These are phyloP conservation scores for Warburgia ugandensis DNA, from an alignment of 164 flowering plant species.

Conservation along the genomic window DNA sequence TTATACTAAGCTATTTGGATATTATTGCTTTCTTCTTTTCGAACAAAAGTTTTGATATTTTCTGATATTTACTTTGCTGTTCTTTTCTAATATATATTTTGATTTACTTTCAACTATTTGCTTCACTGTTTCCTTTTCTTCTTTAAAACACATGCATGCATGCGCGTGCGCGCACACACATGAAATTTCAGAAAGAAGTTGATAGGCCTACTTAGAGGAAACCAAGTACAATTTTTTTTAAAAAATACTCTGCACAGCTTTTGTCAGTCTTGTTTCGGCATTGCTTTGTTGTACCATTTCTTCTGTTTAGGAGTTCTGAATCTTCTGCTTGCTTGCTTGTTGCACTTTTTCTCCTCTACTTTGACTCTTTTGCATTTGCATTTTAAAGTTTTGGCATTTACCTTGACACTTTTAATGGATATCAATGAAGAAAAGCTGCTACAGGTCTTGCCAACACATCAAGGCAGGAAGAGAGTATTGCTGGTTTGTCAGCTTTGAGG, in stretches of 20 bases:
- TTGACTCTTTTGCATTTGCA: background rate
- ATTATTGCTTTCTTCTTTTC: background rate
- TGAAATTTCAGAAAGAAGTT: too few species aligned
- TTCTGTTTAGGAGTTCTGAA: background rate
- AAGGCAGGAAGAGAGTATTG: slow-evolving; percentile 46
- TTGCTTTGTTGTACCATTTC: background rate
- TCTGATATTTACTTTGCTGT: background rate
- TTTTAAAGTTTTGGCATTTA: background rate
- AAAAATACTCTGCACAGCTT: too few species aligned
- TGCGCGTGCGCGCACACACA: too few species aligned
- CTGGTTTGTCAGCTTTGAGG: slow-evolving; percentile 50
- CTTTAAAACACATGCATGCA: too few species aligned
- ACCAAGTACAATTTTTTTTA: too few species aligned
- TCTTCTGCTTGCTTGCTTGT: background rate
- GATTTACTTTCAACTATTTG: too few species aligned
- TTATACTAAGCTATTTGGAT: background rate
- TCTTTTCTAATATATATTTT: background rate
- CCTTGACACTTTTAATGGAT: slow-evolving; percentile 8
- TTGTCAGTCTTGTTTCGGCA: background rate
- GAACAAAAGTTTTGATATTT: background rate
- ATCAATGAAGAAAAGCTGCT: slow-evolving; percentile 2
- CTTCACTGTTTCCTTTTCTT: too few species aligned
- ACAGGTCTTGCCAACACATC: slow-evolving; percentile 28
- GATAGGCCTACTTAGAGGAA: too few species aligned
- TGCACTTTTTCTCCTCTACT: background rate